Percentiles rank a stretch among this genome's conserved stretches.
Evolutionary conservation across 2,329 filamentous ascomycete species (phyloP).

Genomic region (Chrysosporium keratinophilum): DNA sequence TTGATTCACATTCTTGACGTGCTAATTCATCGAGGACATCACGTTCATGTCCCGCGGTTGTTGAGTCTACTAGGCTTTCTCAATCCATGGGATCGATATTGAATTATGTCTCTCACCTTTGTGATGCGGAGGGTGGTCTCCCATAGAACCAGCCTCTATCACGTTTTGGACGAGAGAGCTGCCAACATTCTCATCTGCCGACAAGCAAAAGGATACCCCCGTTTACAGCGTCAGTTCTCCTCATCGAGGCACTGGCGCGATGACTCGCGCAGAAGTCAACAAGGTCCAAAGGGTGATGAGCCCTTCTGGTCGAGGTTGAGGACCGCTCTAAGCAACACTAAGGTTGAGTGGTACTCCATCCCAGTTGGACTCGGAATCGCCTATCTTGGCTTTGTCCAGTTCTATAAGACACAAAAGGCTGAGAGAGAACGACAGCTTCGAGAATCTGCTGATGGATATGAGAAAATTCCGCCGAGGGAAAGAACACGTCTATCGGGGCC

Average conservation of each 20-base stretch:
- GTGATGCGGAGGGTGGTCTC: slow-evolving; percentile 6
- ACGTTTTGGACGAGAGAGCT: slow-evolving; percentile 1
- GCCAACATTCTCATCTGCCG: neutral
- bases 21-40: neutral
- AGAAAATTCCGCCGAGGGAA: slow-evolving; percentile 41
- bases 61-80: neutral
- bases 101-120: slow-evolving; percentile 4
- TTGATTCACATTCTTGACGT: too few species aligned
- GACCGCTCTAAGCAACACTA: slow-evolving; percentile 51
- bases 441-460: slow-evolving; percentile 36
- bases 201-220: slow-evolving; percentile 1
- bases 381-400: slow-evolving; percentile 71
- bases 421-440: slow-evolving; percentile 42
- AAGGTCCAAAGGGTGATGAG: slow-evolving; percentile 34
- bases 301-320: slow-evolving; percentile 50
- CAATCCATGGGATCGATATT: neutral
- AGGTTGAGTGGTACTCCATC: slow-evolving; percentile 81
- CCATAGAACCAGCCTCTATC: slow-evolving; percentile 1
- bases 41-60: neutral
- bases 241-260: slow-evolving; percentile 34
- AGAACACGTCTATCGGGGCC: slow-evolving; percentile 72
- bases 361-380: slow-evolving; percentile 76
- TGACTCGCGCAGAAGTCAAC: slow-evolving; percentile 28
- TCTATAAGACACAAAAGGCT: slow-evolving; percentile 58
- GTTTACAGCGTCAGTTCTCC: slow-evolving; percentile 23